Evolutionary conservation across 305 asterid genomes (phyloP).

Genomic region (Fraxinus sp.): DNA sequence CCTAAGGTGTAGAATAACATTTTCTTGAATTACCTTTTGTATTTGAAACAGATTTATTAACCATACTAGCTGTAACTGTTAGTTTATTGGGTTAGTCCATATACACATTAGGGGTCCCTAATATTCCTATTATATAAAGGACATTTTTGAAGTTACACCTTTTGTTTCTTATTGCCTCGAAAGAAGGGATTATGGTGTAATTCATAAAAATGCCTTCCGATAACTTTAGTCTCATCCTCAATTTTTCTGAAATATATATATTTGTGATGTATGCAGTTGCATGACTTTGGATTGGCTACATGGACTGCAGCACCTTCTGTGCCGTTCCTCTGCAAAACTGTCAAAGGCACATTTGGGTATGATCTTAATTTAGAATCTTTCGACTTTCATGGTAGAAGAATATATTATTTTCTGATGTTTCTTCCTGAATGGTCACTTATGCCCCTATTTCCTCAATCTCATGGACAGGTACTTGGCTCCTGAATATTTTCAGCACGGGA

Average conservation of each 20-base stretch:
- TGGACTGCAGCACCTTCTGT: constrained; percentile 90
- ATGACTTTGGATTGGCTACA: constrained; percentile 89
- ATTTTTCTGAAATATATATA: background rate
- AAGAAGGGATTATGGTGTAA: background rate
- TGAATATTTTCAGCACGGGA: constrained; percentile 90
- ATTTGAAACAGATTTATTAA: background rate
- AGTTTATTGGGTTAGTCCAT: background rate
- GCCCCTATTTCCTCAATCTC: background rate
- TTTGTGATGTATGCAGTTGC: constrained; percentile 41
- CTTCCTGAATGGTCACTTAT: background rate
- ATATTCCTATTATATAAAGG: background rate
- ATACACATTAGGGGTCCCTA: background rate
- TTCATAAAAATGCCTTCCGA: constrained; percentile 5
- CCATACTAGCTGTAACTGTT: constrained; percentile 18
- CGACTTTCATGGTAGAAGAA: background rate
- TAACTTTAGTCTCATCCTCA: background rate
- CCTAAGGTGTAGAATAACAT: constrained; percentile 52
- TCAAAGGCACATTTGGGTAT: constrained; percentile 94
- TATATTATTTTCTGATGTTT: background rate
- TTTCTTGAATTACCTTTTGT: constrained; percentile 10
- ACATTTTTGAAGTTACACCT: background rate
- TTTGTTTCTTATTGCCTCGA: background rate
- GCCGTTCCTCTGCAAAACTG: constrained; percentile 89
- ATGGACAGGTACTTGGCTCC: constrained; percentile 76
- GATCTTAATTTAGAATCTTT: background rate